These are phyloP conservation scores for Fusarium avenaceum DNA, from an alignment of 2,329 filamentous ascomycete species.

Conservation along the genomic window DNA sequence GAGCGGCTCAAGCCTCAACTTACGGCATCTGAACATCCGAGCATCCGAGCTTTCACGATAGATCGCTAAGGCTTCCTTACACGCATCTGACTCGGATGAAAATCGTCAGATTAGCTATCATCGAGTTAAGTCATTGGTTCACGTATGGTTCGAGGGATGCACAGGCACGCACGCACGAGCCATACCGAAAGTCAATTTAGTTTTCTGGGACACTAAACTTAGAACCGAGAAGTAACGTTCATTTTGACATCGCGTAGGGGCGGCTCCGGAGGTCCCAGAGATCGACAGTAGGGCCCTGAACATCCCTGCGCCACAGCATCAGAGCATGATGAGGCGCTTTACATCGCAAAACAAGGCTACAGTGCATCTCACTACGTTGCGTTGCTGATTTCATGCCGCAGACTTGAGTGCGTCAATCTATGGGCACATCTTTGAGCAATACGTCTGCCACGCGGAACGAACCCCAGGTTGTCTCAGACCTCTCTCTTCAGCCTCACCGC, in stretches of 20 bases:
- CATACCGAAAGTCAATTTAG: slow-evolving; percentile 32
- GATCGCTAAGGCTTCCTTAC: not conserved
- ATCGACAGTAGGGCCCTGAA: slow-evolving; percentile 30
- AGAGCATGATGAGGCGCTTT: slow-evolving; percentile 16
- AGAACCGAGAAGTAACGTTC: slow-evolving; percentile 28
- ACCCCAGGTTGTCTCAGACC: slow-evolving; percentile 12
- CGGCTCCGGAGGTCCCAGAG: slow-evolving; percentile 13
- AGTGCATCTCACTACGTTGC: not conserved
- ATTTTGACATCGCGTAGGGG: slow-evolving; percentile 16
- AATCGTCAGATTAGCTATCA: slow-evolving; percentile 8
- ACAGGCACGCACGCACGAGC: slow-evolving; percentile 41
- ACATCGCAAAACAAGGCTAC: slow-evolving; percentile 4
- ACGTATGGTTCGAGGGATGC: slow-evolving; percentile 9
- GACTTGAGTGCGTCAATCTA: slow-evolving; percentile 4
- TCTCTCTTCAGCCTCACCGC: slow-evolving; percentile 20
- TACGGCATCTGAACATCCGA: not conserved
- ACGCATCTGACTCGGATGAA: not conserved
- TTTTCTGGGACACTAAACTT: slow-evolving; percentile 34
- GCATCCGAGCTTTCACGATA: not conserved
- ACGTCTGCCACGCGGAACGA: slow-evolving; percentile 2
- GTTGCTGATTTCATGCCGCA: slow-evolving; percentile 3
- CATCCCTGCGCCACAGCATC: slow-evolving; percentile 31
- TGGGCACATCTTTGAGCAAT: not conserved
- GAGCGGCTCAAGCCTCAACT: slow-evolving; percentile 17
- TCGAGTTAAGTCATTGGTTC: not conserved